Evolutionary conservation across 2,329 filamentous ascomycete genomes (phyloP).

Genomic region (Chaetomium sp.): DNA sequence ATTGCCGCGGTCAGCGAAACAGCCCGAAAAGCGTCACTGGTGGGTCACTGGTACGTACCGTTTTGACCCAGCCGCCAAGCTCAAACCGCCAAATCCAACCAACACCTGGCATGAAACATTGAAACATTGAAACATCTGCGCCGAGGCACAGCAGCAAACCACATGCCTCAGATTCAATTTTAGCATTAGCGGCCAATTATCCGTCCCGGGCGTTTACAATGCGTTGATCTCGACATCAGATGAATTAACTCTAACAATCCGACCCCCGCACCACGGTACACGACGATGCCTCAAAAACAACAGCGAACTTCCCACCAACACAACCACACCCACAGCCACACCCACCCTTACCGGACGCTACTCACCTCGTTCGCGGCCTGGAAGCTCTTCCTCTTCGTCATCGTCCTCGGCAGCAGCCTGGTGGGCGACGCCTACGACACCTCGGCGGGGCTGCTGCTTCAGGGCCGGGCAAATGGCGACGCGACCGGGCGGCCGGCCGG

Average conservation of each 20-base stretch:
- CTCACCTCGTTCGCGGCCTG: slow-evolving; percentile 58
- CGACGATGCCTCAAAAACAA: slow-evolving; percentile 7
- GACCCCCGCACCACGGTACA: not conserved
- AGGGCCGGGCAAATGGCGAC: slow-evolving; percentile 36
- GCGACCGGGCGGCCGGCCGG: not conserved
- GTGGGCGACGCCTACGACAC: slow-evolving; percentile 73
- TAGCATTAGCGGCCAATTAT: slow-evolving; percentile 14
- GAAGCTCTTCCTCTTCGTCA: slow-evolving; percentile 67
- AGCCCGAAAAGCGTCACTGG: not conserved
- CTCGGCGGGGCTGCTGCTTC: slow-evolving; percentile 60
- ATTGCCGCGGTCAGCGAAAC: not conserved
- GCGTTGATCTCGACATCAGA: slow-evolving; percentile 6
- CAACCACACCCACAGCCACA: not conserved
- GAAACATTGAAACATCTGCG: no score
- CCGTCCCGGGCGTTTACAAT: not conserved
- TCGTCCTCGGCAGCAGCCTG: slow-evolving; percentile 55
- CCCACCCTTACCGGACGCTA: slow-evolving; percentile 36
- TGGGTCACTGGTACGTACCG: no score
- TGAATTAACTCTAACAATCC: not conserved
- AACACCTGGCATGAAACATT: slow-evolving; percentile 5
- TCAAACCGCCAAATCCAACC: not conserved
- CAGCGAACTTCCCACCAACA: not conserved
- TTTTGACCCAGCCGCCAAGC: no score
- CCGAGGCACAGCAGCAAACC: slow-evolving; percentile 17
- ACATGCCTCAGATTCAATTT: slow-evolving; percentile 6